These are phyloP conservation scores for Colletotrichum australisinense DNA, from an alignment of 2,329 filamentous ascomycete species.

Conservation along the genomic window DNA sequence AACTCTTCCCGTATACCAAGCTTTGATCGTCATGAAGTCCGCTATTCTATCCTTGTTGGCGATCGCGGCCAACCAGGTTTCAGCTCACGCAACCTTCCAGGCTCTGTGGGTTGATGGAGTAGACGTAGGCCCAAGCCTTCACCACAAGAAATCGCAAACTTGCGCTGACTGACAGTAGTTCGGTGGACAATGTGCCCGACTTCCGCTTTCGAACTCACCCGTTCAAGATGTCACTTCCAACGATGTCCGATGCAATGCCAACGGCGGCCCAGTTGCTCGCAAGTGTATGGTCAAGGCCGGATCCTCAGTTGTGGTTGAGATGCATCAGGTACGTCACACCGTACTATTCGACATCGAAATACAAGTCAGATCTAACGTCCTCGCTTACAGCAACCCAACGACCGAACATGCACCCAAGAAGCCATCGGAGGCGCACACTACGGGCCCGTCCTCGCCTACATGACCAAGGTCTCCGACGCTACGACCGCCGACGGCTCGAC, in stretches of 20 bases:
- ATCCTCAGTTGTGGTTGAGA: conserved; percentile 54
- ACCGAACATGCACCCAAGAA: conserved; percentile 56
- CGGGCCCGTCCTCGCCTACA: conserved; percentile 61
- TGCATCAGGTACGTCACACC: conserved; percentile 52
- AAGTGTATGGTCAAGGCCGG: conserved; percentile 59
- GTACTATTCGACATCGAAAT: too few species aligned
- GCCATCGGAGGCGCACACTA: conserved; percentile 65
- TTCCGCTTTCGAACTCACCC: conserved; percentile 50
- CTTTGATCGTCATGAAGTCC: conserved; percentile 48
- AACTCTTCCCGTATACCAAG: background rate
- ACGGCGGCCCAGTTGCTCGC: conserved; percentile 47
- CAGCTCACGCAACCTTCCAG: conserved; percentile 63
- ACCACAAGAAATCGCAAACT: background rate
- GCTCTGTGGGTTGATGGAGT: conserved; percentile 57
- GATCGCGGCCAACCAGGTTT: conserved; percentile 49
- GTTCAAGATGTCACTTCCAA: conserved; percentile 51
- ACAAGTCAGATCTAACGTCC: background rate
- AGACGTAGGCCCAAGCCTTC: conserved; percentile 45
- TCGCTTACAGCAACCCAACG: conserved; percentile 47
- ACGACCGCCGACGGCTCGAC: conserved; percentile 54
- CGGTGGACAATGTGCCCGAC: conserved; percentile 27
- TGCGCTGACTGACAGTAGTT: conserved; percentile 36
- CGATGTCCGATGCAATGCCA: conserved; percentile 56
- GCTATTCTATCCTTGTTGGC: conserved; percentile 45
- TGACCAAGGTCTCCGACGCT: conserved; percentile 60